These are phyloP conservation scores for Plasmodium ovale DNA, from an alignment of 169 alveolate genomes.

Conservation along the genomic window DNA sequence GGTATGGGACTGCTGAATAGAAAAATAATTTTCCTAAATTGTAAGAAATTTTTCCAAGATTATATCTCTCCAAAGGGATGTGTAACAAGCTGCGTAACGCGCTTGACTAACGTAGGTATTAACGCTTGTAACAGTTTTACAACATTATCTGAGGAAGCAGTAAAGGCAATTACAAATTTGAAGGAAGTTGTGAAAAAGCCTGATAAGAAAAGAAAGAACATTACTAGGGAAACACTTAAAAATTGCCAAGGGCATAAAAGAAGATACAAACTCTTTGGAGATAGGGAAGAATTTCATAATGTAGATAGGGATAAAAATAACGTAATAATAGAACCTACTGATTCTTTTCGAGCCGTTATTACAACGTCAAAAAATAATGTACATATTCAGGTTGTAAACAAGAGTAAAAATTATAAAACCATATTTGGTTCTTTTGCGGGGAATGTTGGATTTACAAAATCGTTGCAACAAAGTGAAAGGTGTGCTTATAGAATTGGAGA, in stretches of 20 bases:
- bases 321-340: constrained; percentile 89
- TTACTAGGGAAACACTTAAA: constrained; percentile 74
- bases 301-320: constrained; percentile 89
- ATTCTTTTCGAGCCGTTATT: constrained; percentile 84
- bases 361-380: constrained; percentile 91
- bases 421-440: constrained; percentile 89
- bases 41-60: neutral
- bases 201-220: constrained; percentile 73
- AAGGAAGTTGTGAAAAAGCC: constrained; percentile 65
- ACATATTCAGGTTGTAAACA: constrained; percentile 88
- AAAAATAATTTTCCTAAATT: neutral
- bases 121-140: constrained; percentile 10
- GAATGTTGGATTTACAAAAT: constrained; percentile 88
- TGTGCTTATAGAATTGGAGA: constrained; percentile 91
- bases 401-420: constrained; percentile 85
- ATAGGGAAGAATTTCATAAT: constrained; percentile 88
- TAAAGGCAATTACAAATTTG: constrained; percentile 74
- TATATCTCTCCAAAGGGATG: neutral
- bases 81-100: neutral
- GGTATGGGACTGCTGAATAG: neutral
- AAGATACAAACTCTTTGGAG: constrained; percentile 67
- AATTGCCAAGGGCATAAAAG: constrained; percentile 77
- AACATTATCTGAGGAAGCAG: constrained; percentile 73
- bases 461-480: constrained; percentile 86
- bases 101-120: constrained; percentile 6